Percentiles rank a stretch among this genome's conserved stretches.
These are phyloP conservation scores for Globisporangium radiosum DNA, from an alignment of 352 stramenopile genomes.

Conservation along the genomic window DNA sequence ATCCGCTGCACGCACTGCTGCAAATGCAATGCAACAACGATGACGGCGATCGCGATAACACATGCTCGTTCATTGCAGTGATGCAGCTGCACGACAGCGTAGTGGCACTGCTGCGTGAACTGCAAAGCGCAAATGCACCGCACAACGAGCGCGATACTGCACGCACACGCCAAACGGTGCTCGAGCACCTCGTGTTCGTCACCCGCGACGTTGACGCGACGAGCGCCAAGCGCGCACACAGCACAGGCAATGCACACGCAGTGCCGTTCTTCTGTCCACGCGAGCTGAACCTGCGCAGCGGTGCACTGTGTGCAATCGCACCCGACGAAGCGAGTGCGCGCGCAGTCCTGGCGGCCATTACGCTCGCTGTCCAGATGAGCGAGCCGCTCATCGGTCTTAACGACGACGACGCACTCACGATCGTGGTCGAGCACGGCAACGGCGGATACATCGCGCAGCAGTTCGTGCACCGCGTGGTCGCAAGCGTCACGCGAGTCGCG, in stretches of 20 bases:
- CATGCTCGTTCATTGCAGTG: constrained; percentile 3
- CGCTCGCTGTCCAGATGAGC: constrained; percentile 6
- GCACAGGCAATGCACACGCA: neutral
- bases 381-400: neutral
- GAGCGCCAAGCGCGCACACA: constrained; percentile 1
- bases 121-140: neutral
- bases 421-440: constrained; percentile 12
- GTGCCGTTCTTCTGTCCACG: constrained; percentile 8
- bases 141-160: neutral
- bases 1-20: constrained; percentile 15
- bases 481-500: constrained; percentile 4
- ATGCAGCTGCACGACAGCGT: constrained; percentile 10
- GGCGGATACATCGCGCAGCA: constrained; percentile 9
- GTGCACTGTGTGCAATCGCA: constrained; percentile 4
- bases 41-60: neutral
- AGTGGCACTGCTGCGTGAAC: neutral
- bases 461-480: neutral
- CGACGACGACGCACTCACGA: neutral
- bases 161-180: neutral
- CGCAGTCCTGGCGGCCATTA: constrained; percentile 4
- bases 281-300: constrained; percentile 5
- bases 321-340: constrained; percentile 5
- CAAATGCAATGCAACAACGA: neutral
- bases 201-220: neutral
- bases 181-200: constrained; percentile 11